Percentiles rank a stretch among this genome's conserved stretches.
These are phyloP conservation scores for Cutaneotrichosporon cyanovorans DNA, from an alignment of 1,284 basidiomycete species.

Conservation along the genomic window DNA sequence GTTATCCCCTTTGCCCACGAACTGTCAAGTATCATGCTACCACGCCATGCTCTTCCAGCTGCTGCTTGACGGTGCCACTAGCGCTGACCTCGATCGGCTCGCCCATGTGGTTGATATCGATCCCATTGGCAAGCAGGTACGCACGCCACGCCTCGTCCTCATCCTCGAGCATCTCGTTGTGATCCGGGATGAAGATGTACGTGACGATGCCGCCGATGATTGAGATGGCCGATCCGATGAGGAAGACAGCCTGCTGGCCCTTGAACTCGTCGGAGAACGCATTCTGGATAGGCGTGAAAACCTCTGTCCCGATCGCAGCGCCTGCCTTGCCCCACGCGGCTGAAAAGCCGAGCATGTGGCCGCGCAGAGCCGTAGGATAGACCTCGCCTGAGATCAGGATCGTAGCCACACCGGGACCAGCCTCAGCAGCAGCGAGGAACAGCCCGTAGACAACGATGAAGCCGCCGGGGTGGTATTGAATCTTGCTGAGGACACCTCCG, in stretches of 20 bases:
- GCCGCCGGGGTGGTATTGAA: conserved; percentile 12
- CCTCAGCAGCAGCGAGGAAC: conserved; percentile 17
- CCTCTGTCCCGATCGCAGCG: conserved; percentile 47
- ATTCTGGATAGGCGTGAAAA: conserved; percentile 21
- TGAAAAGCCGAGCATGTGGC: conserved; percentile 59
- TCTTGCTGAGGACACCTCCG: conserved; percentile 15
- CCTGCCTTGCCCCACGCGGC: conserved; percentile 65
- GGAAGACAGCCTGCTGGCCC: conserved; percentile 29
- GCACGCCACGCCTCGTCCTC: conserved; percentile 32
- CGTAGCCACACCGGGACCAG: conserved; percentile 45
- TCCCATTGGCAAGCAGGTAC: conserved; percentile 39
- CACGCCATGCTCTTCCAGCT: conserved; percentile 1
- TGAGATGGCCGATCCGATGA: conserved; percentile 24
- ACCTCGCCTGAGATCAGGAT: conserved; percentile 45
- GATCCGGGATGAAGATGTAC: conserved; percentile 21
- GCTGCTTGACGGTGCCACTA: neutral
- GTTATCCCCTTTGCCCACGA: too few species aligned
- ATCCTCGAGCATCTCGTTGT: conserved; percentile 17
- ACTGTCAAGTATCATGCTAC: too few species aligned
- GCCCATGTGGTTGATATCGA: conserved; percentile 7
- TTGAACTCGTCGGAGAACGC: conserved; percentile 18
- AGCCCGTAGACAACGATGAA: conserved; percentile 21
- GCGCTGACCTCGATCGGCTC: conserved; percentile 11
- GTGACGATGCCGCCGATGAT: conserved; percentile 22
- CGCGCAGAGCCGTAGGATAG: conserved; percentile 59